Base-by-base conservation (phyloP, 495 filamentous ascomycete genomes). In the Bryoglossum gracile region DNA sequence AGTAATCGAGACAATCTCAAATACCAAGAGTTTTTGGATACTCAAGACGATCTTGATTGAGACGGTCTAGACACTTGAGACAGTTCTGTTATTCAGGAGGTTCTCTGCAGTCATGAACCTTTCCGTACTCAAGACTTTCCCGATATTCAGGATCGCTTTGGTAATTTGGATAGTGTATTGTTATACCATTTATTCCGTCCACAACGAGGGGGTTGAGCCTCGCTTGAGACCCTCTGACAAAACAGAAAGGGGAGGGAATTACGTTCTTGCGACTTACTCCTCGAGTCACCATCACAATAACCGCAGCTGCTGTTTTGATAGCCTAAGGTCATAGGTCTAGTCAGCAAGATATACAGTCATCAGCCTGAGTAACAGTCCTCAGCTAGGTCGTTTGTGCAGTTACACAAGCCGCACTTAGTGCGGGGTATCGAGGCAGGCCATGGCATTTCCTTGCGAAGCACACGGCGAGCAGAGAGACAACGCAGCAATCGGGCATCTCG, bases 191-290 rank as follows among this genome's bases (percentile, higher is more conserved):
- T n/a, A n/a, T n/a, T n/a, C n/a, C n/a, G n/a, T n/a, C n/a, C n/a
- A n/a, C 18, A 41, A 48, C 22, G 11, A 14, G 14, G 17, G 46
- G 11, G 21, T 13, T 13, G 26, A 16, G 16, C 13, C 9, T 16
- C 3, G 3, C 3, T 8, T 35, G 45, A 40, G 25, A 19, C 35
- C 2, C 9, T 2, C 9, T 33, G 36, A 32, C 25, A 43, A 46
- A 26, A 8, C 21, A 26, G 19, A 48, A 16, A 43, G 45, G 30
- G 14, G 21, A 30, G 30, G 14, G 21, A 30, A 43, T 55, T 57
- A 54, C 50, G 55, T 53, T 49, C 55, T 46, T 16, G 39, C 32
- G 44, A 60, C 57, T 53, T 26, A 60, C 57, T 57, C 51, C 38
- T 32, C 18, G 53, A 45, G 38, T 51, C 46, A 11, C 37, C 55